phyloP scores from a whole-genome alignment of 129 eudicot species.

The Dittrichia graveolens region DNA sequence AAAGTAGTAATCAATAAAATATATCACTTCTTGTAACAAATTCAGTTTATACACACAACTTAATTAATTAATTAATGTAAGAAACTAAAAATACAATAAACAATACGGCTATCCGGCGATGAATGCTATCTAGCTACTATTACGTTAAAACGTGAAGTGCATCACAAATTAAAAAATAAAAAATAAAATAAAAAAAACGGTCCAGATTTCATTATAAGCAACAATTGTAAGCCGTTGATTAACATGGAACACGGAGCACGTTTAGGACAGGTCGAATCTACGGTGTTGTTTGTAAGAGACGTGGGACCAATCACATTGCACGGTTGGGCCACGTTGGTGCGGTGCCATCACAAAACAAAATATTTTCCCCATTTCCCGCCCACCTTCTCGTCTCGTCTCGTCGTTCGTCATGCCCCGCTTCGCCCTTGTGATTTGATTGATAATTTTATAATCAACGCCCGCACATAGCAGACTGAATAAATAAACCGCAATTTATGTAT shows the following conservation, averaged over 20 bases:
- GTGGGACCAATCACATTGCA: constrained; percentile 60
- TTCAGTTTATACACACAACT: too few relatives aligned
- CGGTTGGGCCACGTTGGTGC: constrained; percentile 51
- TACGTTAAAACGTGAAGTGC: not conserved
- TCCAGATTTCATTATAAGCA: constrained; percentile 8
- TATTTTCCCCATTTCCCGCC: constrained; percentile 5
- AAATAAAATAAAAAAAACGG: not conserved
- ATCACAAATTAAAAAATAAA: not conserved
- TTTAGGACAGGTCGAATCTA: constrained; percentile 45
- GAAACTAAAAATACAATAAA: too few relatives aligned
- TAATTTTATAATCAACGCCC: too few relatives aligned
- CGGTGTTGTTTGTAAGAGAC: constrained; percentile 25
- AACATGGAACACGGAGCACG: constrained; percentile 10
- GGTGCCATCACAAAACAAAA: constrained; percentile 14
- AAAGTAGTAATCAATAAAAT: too few relatives aligned
- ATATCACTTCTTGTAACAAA: too few relatives aligned
- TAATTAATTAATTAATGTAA: too few relatives aligned
- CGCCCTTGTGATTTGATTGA: too few relatives aligned
- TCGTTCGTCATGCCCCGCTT: not conserved
- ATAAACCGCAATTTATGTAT: too few relatives aligned
- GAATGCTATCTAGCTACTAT: not conserved
- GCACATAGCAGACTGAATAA: too few relatives aligned
- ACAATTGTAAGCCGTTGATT: constrained; percentile 4
- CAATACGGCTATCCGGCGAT: not conserved
- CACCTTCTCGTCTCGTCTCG: too few relatives aligned